phyloP scores from a whole-genome alignment of 139 green algal species.

The Desmodesmus armatus region DNA sequence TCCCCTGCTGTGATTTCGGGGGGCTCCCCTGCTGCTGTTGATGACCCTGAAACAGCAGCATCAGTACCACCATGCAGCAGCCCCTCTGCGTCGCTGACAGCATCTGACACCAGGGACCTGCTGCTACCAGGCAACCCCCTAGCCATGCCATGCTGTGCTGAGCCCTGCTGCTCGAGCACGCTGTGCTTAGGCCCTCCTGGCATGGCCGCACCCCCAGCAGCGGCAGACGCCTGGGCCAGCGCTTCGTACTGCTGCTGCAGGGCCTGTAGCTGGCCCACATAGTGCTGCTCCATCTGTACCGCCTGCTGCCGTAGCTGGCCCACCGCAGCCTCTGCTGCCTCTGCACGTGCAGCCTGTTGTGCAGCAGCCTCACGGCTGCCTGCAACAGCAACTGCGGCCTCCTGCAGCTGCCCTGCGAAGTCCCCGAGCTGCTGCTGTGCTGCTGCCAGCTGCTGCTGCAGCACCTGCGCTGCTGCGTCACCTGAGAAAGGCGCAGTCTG shows the following conservation, averaged over 20 bases:
- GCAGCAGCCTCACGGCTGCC: neutral
- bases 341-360: neutral
- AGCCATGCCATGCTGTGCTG: no score
- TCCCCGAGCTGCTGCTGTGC: neutral
- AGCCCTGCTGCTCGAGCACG: neutral
- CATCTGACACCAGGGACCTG: neutral
- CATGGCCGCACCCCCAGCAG: no score
- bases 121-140: neutral
- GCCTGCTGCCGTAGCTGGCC: constrained; percentile 10
- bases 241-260: neutral
- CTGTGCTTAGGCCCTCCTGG: no score
- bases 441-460: neutral
- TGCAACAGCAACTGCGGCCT: neutral
- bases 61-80: neutral
- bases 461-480: neutral
- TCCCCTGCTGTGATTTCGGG: no score
- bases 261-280: neutral
- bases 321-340: constrained; percentile 3
- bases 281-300: constrained; percentile 9
- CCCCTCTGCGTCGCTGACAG: neutral
- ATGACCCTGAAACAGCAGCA: neutral
- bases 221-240: neutral
- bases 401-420: neutral
- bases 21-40: constrained; percentile 8
- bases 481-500: neutral